Evolutionary conservation across 139 green algal species (phyloP), one percentile per base, ranked within the genome.

Genomic region (Picochlorum sp.): DNA sequence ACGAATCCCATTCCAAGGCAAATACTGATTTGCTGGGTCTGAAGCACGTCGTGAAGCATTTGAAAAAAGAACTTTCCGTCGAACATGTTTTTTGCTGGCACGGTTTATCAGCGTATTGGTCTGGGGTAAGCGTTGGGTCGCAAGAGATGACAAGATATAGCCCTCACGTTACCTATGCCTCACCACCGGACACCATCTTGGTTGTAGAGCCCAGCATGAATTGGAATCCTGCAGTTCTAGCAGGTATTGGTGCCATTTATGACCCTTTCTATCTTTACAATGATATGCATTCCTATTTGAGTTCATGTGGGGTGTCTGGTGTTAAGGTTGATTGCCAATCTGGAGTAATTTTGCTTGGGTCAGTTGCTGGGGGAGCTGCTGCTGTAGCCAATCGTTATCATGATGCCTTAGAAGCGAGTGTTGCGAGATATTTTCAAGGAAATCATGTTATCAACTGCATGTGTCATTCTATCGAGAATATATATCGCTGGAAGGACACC

Each of bases 381-480:
- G 68, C 70, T 18, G 51, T 80, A 3, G 64, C 78, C 0, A 32
- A 52, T 10, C 13, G 31, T 24, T 85, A 82, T 58, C 86, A 95
- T 47, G 33, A 49, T 0, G 83, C 85, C 1, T 69, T 95, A 64
- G 87, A 98, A 77, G 53, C 63, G 36, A 87, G 69, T 35, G 76
- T 95, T 6, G 40, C 59, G 28, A 51, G 57, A 14, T 68, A 96
- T 77, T 98, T 98, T 63, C 66, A 72, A 3, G 74, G 70, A 54
- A 97, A 97, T 72, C 76, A 89, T 62, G 68, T 75, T 63, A 97
- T 98, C 72, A 94, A 96, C 73, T 98, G 92, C 90, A 98, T 98
- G 92, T 96, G 87, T 73, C 92, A 98, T 83, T 89, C 81, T 33
- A 96, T 85, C 2, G 91, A 98, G 51, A 95, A 96, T 78, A 71